These are phyloP conservation scores for Chimonanthus salicifolius DNA, from an alignment of 164 flowering plant species.

Conservation along the genomic window DNA sequence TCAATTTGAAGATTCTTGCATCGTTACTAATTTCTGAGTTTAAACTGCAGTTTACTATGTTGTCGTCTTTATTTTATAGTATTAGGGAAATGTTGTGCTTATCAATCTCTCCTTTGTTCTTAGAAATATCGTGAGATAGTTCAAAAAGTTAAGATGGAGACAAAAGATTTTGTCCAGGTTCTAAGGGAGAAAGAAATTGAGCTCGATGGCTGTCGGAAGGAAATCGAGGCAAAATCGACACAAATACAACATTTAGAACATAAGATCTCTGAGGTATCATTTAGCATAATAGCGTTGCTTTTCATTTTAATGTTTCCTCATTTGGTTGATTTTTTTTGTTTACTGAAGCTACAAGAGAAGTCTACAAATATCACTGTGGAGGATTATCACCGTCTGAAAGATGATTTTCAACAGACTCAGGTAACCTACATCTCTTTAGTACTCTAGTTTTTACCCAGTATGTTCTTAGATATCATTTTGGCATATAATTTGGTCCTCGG, in stretches of 20 bases:
- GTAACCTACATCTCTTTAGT: conserved; percentile 18
- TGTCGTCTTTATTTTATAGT: too few species aligned
- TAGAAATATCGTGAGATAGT: conserved; percentile 74
- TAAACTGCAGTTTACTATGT: too few species aligned
- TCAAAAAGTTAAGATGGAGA: conserved; percentile 40
- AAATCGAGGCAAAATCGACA: conserved; percentile 38
- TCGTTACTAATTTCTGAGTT: too few species aligned
- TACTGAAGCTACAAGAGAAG: conserved; percentile 49
- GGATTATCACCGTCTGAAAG: conserved; percentile 58
- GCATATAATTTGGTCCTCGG: too few species aligned
- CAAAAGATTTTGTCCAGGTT: conserved; percentile 35
- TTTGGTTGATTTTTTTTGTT: conserved; percentile 3
- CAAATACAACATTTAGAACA: conserved; percentile 50
- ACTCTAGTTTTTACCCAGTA: too few species aligned
- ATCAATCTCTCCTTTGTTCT: background rate
- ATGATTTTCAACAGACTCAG: conserved; percentile 47
- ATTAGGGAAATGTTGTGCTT: background rate
- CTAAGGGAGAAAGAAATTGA: conserved; percentile 50
- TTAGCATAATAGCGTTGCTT: background rate
- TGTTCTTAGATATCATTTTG: too few species aligned
- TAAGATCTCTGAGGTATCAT: conserved; percentile 53
- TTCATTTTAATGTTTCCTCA: background rate
- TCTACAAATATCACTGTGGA: conserved; percentile 52
- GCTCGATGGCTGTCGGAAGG: conserved; percentile 50
- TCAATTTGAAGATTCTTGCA: background rate